Conservation (phyloP, 192 early-diverging fungal genomes). For the Backusella tuberculispora region DNA sequence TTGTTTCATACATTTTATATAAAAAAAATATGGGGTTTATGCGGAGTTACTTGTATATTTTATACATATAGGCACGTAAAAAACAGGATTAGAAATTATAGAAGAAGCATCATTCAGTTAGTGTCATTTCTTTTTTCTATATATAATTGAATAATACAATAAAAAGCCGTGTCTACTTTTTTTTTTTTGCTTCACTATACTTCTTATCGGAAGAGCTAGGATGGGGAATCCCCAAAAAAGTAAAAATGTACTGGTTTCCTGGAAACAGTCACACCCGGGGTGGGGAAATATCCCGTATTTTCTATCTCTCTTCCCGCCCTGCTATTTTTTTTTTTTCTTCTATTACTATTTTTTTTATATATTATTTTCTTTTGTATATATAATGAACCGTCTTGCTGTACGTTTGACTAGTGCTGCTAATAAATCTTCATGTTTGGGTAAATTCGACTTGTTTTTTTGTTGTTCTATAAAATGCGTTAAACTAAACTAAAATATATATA, state of each 20-base stretch:
- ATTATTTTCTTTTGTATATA: background rate
- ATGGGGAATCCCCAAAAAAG: background rate
- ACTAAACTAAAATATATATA: too few relatives aligned
- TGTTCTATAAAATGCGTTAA: too few relatives aligned
- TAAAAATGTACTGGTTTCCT: conserved; percentile 12
- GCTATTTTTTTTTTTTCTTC: background rate
- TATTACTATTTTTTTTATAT: background rate
- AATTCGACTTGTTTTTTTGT: background rate
- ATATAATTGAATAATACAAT: too few relatives aligned
- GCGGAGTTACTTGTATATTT: background rate
- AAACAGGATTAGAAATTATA: too few relatives aligned
- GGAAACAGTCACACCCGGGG: conserved; percentile 13
- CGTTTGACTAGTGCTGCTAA: conserved; percentile 8
- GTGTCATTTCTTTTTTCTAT: too few relatives aligned
- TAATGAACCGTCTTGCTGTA: conserved; percentile 10
- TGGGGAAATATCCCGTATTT: conserved; percentile 5
- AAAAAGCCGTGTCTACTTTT: background rate
- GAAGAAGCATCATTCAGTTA: too few relatives aligned
- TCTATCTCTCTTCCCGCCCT: conserved; percentile 14
- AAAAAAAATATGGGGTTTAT: conserved; percentile 1
- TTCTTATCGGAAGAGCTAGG: background rate
- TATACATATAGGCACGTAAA: too few relatives aligned
- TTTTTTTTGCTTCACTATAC: background rate
- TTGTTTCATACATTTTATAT: background rate
- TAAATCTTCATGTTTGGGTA: conserved; percentile 13